A percentile compares a stretch with the other conserved stretches of the same genome.
These are phyloP conservation scores for Isatis lusitanica DNA, from an alignment of 441 rosid species.

Conservation along the genomic window DNA sequence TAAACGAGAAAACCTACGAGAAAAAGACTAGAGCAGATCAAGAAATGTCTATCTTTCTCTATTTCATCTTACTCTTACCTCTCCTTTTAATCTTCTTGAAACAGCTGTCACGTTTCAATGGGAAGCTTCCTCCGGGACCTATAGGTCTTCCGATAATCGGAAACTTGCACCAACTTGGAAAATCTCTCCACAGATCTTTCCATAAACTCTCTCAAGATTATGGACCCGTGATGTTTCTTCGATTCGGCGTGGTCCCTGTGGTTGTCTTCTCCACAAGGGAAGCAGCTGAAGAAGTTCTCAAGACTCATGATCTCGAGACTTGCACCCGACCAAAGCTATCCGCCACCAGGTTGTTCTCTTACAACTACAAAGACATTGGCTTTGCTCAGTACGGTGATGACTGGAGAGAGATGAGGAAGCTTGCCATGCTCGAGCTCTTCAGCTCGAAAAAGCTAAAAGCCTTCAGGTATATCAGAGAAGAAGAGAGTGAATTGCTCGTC, in stretches of 20 bases:
- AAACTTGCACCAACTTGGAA: constrained; percentile 49
- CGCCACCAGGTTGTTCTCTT: constrained; percentile 36
- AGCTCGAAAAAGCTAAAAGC: constrained; percentile 48
- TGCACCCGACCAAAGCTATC: constrained; percentile 33
- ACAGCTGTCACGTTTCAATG: background rate
- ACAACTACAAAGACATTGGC: constrained; percentile 40
- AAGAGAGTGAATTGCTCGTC: constrained; percentile 41
- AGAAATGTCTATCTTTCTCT: constrained; percentile 25
- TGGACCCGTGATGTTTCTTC: constrained; percentile 53
- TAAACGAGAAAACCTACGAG: background rate
- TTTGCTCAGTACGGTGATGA: constrained; percentile 40
- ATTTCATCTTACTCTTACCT: constrained; percentile 10
- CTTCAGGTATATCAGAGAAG: constrained; percentile 43
- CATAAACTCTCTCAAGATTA: constrained; percentile 41
- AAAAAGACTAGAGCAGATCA: background rate
- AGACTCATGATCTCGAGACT: constrained; percentile 34
- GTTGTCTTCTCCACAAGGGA: constrained; percentile 41
- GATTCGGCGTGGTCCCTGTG: constrained; percentile 38
- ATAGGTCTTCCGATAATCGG: constrained; percentile 51
- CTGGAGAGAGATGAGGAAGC: constrained; percentile 52
- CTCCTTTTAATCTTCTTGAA: background rate
- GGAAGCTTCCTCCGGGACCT: constrained; percentile 50
- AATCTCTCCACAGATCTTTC: constrained; percentile 39
- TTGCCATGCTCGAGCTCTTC: constrained; percentile 45
- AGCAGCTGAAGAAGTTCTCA: constrained; percentile 35